phyloP scores from a whole-genome alignment of 2,329 filamentous ascomycete genomes.

The Cercospora nicotianae region DNA sequence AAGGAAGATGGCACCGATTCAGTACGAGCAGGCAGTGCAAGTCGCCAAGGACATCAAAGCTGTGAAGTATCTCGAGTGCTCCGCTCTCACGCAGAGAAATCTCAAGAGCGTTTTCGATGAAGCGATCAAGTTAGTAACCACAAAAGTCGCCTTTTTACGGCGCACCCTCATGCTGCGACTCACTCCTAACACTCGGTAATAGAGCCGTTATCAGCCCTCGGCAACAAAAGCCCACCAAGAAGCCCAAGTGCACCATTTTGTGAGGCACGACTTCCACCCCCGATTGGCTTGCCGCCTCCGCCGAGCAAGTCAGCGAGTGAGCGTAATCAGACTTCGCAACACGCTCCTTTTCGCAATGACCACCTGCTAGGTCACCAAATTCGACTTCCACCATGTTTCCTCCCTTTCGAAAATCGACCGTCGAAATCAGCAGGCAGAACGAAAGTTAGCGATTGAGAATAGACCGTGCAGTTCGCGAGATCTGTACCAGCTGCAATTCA shows the following conservation, averaged over 20 bases:
- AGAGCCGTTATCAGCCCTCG: slow-evolving; percentile 73
- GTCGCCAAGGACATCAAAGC: slow-evolving; percentile 93
- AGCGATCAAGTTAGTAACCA: slow-evolving; percentile 77
- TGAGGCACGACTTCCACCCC: slow-evolving; percentile 38
- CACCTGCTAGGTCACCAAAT: slow-evolving; percentile 7
- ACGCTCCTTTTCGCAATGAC: slow-evolving; percentile 8
- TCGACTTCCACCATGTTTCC: neutral
- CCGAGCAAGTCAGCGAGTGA: slow-evolving; percentile 15
- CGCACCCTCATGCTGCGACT: neutral
- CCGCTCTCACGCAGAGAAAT: slow-evolving; percentile 92
- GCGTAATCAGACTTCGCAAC: slow-evolving; percentile 7
- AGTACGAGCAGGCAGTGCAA: slow-evolving; percentile 85
- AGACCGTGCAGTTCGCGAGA: slow-evolving; percentile 12
- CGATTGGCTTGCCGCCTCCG: neutral
- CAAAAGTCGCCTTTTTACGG: neutral
- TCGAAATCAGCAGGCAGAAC: slow-evolving; percentile 12
- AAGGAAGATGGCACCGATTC: slow-evolving; percentile 96
- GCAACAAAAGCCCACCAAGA: slow-evolving; percentile 61
- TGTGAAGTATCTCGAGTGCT: slow-evolving; percentile 97
- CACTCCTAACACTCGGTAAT: slow-evolving; percentile 17
- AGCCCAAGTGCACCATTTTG: slow-evolving; percentile 68
- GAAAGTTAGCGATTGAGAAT: slow-evolving; percentile 9
- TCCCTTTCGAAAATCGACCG: neutral
- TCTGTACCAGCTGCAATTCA: slow-evolving; percentile 11
- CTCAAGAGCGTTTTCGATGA: slow-evolving; percentile 99